A percentile compares a stretch with the other conserved stretches of the same genome.
These are phyloP conservation scores for Epichloe brachyelytri DNA, from an alignment of 2,329 filamentous ascomycete genomes.

Conservation along the genomic window DNA sequence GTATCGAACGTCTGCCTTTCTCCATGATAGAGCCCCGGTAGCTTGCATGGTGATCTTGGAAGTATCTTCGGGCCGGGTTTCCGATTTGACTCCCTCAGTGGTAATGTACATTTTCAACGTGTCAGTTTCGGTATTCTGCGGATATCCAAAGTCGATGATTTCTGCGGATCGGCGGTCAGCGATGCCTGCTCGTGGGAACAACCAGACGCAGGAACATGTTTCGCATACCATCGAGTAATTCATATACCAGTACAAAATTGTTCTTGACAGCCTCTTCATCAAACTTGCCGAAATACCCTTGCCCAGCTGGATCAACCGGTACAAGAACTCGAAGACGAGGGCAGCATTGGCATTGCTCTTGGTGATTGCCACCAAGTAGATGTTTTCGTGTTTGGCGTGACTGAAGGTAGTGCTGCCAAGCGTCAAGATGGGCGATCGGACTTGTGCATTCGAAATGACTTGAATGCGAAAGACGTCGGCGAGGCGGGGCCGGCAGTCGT, in stretches of 20 bases:
- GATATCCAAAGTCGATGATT: constrained; percentile 97
- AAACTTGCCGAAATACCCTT: constrained; percentile 97
- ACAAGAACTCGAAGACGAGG: constrained; percentile 94
- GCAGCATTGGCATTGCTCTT: constrained; percentile 99
- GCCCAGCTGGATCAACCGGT: constrained; percentile 78
- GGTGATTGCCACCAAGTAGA: constrained; percentile 92
- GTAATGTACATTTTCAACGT: constrained; percentile 99
- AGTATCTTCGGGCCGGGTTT: constrained; percentile 74
- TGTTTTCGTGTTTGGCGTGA: constrained; percentile 99
- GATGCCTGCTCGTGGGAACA: background rate
- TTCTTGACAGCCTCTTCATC: constrained; percentile 99
- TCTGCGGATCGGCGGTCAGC: constrained; percentile 38
- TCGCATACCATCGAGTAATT: constrained; percentile 72
- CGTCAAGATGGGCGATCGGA: constrained; percentile 93
- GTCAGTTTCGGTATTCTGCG: constrained; percentile 97
- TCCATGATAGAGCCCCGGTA: constrained; percentile 91
- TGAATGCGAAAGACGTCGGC: constrained; percentile 99
- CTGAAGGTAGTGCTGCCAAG: constrained; percentile 97
- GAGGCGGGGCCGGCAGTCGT: constrained; percentile 92
- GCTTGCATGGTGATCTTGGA: constrained; percentile 99
- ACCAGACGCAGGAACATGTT: background rate
- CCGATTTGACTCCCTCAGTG: constrained; percentile 94
- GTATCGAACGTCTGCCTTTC: constrained; percentile 95
- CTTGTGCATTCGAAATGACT: constrained; percentile 95
- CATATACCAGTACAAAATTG: constrained; percentile 98